Evolutionary conservation across 2,329 filamentous ascomycete species (phyloP).

Genomic region (Dryadomyces quercus-mongolicae): DNA sequence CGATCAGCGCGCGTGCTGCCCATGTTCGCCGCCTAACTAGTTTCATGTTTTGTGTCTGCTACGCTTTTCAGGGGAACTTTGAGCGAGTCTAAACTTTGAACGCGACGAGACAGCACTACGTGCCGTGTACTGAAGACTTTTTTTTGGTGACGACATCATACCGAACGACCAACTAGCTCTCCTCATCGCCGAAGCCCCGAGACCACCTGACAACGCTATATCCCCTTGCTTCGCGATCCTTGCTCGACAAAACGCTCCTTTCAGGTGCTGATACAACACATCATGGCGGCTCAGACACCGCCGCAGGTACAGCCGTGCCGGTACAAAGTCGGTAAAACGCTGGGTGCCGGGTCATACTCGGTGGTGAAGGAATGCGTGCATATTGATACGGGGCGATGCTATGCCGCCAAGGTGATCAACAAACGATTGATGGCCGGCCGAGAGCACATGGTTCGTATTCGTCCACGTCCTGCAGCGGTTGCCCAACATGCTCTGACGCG

Average conservation of each 20-base stretch:
- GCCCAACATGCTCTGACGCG: too few relatives aligned
- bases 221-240: too few relatives aligned
- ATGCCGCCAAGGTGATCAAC: slow-evolving; percentile 98
- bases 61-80: background rate
- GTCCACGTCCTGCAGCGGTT: background rate
- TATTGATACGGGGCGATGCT: slow-evolving; percentile 94
- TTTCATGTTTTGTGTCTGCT: background rate
- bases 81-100: background rate
- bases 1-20: background rate
- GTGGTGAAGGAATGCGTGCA: slow-evolving; percentile 99
- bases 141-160: background rate
- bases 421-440: slow-evolving; percentile 94
- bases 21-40: background rate
- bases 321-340: slow-evolving; percentile 97
- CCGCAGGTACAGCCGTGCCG: slow-evolving; percentile 76
- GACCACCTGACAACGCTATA: background rate
- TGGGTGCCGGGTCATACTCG: slow-evolving; percentile 93
- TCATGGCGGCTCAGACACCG: slow-evolving; percentile 8
- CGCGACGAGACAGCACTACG: background rate
- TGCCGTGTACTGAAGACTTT: background rate
- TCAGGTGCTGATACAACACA: background rate
- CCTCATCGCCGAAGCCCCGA: background rate
- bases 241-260: too few relatives aligned
- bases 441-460: slow-evolving; percentile 76
- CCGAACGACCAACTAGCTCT: background rate